These are phyloP conservation scores for Coccomyxa sp. DNA, from an alignment of 139 green algal genomes.

Conservation along the genomic window DNA sequence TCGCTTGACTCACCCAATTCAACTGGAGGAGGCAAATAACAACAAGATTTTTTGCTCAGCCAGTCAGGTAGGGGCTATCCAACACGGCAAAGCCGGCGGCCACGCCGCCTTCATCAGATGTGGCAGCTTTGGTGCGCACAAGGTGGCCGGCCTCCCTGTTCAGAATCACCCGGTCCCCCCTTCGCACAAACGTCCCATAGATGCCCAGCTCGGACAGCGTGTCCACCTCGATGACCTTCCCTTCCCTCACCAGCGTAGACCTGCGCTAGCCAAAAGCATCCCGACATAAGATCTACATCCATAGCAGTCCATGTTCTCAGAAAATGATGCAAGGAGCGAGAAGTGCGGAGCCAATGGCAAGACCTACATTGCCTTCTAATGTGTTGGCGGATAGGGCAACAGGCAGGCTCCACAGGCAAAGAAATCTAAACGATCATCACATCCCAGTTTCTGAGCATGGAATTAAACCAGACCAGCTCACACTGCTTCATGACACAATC, in stretches of 20 bases:
- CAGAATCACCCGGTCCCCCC: slow-evolving; percentile 58
- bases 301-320: background rate
- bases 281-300: background rate
- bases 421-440: too few species aligned
- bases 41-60: background rate
- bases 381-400: too few species aligned
- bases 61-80: slow-evolving; percentile 54
- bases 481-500: too few species aligned
- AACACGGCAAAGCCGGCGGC: slow-evolving; percentile 92
- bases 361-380: too few species aligned
- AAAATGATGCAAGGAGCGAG: background rate
- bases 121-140: slow-evolving; percentile 88
- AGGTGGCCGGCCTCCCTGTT: slow-evolving; percentile 82
- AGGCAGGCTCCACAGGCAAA: too few species aligned
- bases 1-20: too few species aligned
- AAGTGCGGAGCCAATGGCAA: too few species aligned
- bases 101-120: slow-evolving; percentile 90
- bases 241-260: slow-evolving; percentile 59
- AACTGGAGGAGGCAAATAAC: too few species aligned
- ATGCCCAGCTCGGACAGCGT: slow-evolving; percentile 92
- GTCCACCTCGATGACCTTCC: slow-evolving; percentile 53
- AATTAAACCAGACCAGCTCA: too few species aligned
- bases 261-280: background rate
- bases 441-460: too few species aligned
- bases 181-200: slow-evolving; percentile 65